These are phyloP conservation scores for Salvia miltiorrhiza DNA, from an alignment of 257 asterid genomes.

Conservation along the genomic window DNA sequence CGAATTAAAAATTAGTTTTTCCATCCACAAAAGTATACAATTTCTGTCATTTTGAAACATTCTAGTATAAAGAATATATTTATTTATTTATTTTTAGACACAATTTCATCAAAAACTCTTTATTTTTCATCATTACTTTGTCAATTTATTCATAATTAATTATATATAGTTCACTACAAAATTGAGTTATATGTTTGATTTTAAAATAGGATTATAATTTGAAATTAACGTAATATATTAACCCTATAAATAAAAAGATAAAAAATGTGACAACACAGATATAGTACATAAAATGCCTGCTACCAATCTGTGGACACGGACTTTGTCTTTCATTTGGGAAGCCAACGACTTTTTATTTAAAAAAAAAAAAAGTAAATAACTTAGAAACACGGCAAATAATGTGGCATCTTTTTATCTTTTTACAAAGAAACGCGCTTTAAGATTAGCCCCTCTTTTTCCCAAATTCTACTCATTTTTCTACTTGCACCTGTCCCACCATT, in stretches of 20 bases:
- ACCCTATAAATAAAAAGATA: background rate
- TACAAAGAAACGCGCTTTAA: slow-evolving; percentile 19
- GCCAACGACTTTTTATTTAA: background rate
- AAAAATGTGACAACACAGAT: background rate
- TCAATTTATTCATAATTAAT: too few relatives aligned
- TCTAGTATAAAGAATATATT: too few relatives aligned
- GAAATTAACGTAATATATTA: background rate
- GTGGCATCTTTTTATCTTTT: background rate
- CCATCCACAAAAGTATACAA: too few relatives aligned
- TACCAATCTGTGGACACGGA: background rate
- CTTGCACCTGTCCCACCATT: background rate
- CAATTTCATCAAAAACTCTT: too few relatives aligned
- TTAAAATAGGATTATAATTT: too few relatives aligned
- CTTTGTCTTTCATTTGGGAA: slow-evolving; percentile 12
- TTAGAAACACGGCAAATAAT: background rate
- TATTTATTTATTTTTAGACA: too few relatives aligned
- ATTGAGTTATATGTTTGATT: too few relatives aligned
- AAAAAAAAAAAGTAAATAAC: background rate
- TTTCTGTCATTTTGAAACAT: too few relatives aligned
- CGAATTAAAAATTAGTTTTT: too few relatives aligned
- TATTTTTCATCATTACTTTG: too few relatives aligned
- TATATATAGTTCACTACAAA: too few relatives aligned
- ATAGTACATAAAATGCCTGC: background rate
- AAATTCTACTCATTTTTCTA: background rate
- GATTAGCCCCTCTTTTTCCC: slow-evolving; percentile 7